Base-by-base conservation (phyloP, 2,329 filamentous ascomycete species). In the Aspergillus sergii region DNA sequence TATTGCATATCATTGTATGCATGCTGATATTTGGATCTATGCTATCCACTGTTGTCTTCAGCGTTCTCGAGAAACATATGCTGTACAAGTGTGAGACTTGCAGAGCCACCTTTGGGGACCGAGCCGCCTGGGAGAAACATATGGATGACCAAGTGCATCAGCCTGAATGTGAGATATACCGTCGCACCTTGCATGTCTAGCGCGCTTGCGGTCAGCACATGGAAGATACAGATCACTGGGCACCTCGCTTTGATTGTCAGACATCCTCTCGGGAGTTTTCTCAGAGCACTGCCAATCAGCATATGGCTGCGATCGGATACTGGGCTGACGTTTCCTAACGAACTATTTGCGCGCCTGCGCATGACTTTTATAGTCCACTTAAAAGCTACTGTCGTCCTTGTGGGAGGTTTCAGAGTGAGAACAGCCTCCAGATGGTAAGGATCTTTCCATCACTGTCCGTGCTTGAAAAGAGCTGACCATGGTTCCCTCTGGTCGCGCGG, bases 381-480 rank as follows among this genome's bases (percentile, higher is more conserved):
- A 64, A 62, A 45, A 64, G 68, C 53, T 77, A 78, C 62, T 79
- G 73, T 62, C 60, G 59, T 11, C 28, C 28, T 5, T 81, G 79
- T 62, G 39, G 73, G 9, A 66, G 67, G 0, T 80, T 80, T 39
- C 21, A 68, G 8, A 78, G 71, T 58, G 68, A 65, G 26, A 79
- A 79, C 50, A 73, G 71, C 51, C 63, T 79, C 7, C 67, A 58
- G 14, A 72, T 69, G 71, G 75, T 77, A 66, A 26, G 23, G 23
- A 3, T 3, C 4, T 26, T 26, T 3, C 3, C 23, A 26, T 26
- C 23, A 26, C 23, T 26, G 23, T 26, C 23, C 23, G 23, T 26
- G 23, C 23, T 26, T 26, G 23, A 26, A 26, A 26, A 26, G 3
- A 26, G 23, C 23, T 26, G 23, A 26, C 23, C 3, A 26, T 26